These are phyloP conservation scores for Podospora tetraspora DNA, from an alignment of 495 filamentous ascomycete genomes.

Conservation along the genomic window DNA sequence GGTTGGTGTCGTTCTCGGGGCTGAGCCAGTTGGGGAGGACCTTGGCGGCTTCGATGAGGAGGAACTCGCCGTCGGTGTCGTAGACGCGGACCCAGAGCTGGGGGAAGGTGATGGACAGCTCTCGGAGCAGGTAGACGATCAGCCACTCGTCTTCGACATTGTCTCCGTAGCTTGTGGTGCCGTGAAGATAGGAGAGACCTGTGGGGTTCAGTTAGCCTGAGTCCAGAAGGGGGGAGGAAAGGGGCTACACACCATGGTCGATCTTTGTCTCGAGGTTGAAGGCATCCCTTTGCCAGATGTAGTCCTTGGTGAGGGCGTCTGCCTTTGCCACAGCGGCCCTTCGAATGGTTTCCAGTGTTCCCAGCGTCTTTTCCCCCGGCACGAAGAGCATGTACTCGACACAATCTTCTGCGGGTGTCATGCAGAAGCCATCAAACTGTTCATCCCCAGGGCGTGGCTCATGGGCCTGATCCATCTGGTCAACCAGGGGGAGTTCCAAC, in stretches of 20 bases:
- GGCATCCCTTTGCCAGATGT: conserved; percentile 90
- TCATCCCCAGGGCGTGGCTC: conserved; percentile 33
- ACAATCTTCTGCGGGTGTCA: conserved; percentile 75
- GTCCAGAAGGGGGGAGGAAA: background rate
- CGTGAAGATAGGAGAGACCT: conserved; percentile 53
- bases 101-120: conserved; percentile 66
- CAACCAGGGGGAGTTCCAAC: background rate
- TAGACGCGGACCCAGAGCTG: conserved; percentile 76
- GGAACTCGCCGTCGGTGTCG: conserved; percentile 91
- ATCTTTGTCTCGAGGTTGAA: conserved; percentile 57
- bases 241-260: conserved; percentile 48
- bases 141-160: conserved; percentile 97
- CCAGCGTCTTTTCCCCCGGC: conserved; percentile 47
- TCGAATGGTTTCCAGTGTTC: conserved; percentile 64
- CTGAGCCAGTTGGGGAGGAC: conserved; percentile 84
- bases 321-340: conserved; percentile 58
- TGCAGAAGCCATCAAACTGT: conserved; percentile 60
- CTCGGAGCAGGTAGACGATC: conserved; percentile 82
- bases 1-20: conserved; percentile 80
- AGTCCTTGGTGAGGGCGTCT: conserved; percentile 63
- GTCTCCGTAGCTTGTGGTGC: conserved; percentile 80
- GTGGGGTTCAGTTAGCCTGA: background rate
- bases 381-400: conserved; percentile 81
- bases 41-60: conserved; percentile 90
- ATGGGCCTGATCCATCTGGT: conserved; percentile 18